These are phyloP conservation scores for Ganoderma resinaceum DNA, from an alignment of 1,284 basidiomycete genomes.

Conservation along the genomic window DNA sequence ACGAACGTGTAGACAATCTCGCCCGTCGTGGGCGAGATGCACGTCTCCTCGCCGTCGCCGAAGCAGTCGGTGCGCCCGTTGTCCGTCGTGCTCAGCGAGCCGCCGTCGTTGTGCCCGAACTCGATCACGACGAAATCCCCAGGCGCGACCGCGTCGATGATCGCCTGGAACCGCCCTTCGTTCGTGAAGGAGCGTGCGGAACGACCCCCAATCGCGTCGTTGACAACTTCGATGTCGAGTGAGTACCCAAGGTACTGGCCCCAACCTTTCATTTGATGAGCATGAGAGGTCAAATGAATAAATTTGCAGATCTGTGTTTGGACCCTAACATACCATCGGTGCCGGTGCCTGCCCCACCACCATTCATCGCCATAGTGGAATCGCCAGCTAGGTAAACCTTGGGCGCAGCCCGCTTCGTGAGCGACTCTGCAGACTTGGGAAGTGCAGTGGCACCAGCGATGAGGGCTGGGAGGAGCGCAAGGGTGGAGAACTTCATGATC, in stretches of 20 bases:
- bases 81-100: conserved; percentile 27
- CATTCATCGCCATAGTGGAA: conserved; percentile 45
- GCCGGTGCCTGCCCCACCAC: conserved; percentile 26
- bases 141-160: conserved; percentile 17
- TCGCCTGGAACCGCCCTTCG: conserved; percentile 23
- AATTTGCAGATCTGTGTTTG: background rate
- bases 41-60: conserved; percentile 15
- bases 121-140: conserved; percentile 53
- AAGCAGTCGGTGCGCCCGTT: conserved; percentile 36
- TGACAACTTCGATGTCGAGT: conserved; percentile 50
- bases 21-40: conserved; percentile 19
- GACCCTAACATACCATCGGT: conserved; percentile 15
- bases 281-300: background rate
- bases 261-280: conserved; percentile 44
- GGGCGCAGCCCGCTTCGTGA: conserved; percentile 18
- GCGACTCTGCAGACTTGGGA: background rate
- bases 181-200: conserved; percentile 49
- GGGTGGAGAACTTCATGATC: conserved; percentile 12
- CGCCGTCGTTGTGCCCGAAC: conserved; percentile 55
- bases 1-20: conserved; percentile 30
- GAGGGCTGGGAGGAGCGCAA: conserved; percentile 13
- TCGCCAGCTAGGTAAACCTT: conserved; percentile 55
- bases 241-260: conserved; percentile 52
- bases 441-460: conserved; percentile 5
- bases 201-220: conserved; percentile 53